Percentiles rank a stretch among this genome's conserved stretches.
Evolutionary conservation across 2,329 filamentous ascomycete species (phyloP).

Genomic region (Ophiostoma triangulosporum): DNA sequence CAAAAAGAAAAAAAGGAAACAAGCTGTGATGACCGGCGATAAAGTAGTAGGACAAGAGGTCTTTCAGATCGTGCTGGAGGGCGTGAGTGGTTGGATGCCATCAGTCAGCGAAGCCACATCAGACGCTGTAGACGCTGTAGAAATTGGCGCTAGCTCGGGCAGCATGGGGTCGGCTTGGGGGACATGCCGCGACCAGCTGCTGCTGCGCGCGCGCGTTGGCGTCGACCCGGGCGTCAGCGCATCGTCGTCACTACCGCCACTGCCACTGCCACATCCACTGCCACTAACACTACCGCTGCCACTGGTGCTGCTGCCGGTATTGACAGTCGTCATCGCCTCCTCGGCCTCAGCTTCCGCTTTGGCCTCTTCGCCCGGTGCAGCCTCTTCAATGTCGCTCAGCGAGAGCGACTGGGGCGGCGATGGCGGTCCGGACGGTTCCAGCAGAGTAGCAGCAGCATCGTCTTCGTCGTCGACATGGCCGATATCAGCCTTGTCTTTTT

Average conservation of each 20-base stretch:
- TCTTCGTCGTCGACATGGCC: neutral
- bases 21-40: too few relatives aligned
- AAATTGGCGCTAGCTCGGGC: neutral
- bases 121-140: neutral
- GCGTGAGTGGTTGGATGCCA: neutral
- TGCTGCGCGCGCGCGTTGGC: neutral
- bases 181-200: neutral
- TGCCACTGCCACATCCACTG: neutral
- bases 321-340: neutral
- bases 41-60: too few relatives aligned
- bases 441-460: neutral
- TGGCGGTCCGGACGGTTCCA: neutral
- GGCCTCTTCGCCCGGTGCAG: constrained; percentile 3
- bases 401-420: constrained; percentile 1
- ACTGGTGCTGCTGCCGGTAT: neutral
- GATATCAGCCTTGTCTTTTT: neutral
- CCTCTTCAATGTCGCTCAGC: constrained; percentile 9
- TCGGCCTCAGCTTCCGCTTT: neutral
- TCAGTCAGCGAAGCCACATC: neutral
- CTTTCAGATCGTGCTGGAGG: neutral
- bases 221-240: neutral
- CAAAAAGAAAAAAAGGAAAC: neutral
- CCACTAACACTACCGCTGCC: neutral
- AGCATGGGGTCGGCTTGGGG: neutral
- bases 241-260: neutral